Base-by-base conservation (phyloP, 1,284 basidiomycete genomes). In the Abortiporus biennis region DNA sequence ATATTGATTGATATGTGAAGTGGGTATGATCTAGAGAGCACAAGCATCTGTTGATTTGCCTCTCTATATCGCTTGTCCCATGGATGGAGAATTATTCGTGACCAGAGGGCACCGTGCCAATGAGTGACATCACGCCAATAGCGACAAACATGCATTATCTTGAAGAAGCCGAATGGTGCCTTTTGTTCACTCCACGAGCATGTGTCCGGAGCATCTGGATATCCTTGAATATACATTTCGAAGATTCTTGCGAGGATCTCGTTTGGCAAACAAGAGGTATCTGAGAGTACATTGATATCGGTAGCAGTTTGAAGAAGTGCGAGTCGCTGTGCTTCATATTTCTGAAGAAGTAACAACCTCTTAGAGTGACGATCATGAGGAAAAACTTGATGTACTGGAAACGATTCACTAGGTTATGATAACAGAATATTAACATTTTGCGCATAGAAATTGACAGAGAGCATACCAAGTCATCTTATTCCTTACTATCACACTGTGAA, bases 241-340 rank as follows among this genome's bases (percentile, higher is more conserved):
- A 37, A 37, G 8, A 37, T 37, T 37, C 23, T 11, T 19, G 36
- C 36, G 11, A 37, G 19, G 6, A 37, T 16, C 21, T 37, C 36
- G 6, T 16, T 11, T 11, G 36, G 36, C 13, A 37, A 15, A 11
- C 17, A 5, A 21, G 13, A 5, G 21, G 23, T 15, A 8, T 11
- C 36, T 11, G 19, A n/a, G n/a, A n/a, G n/a, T n/a, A n/a, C n/a
- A n/a, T n/a, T n/a, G n/a, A n/a, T n/a, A n/a, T n/a, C n/a, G n/a
- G n/a, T n/a, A n/a, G n/a, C n/a, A n/a, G n/a, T n/a, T n/a, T n/a
- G n/a, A n/a, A n/a, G n/a, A n/a, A n/a, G n/a, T n/a, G n/a, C n/a
- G n/a, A n/a, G n/a, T n/a, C n/a, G n/a, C n/a, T n/a, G n/a, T n/a
- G n/a, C n/a, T n/a, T n/a, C n/a, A n/a, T n/a, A n/a, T n/a, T n/a